phyloP scores from a whole-genome alignment of 2,329 filamentous ascomycete species.

The Dichotomopilus funicola region DNA sequence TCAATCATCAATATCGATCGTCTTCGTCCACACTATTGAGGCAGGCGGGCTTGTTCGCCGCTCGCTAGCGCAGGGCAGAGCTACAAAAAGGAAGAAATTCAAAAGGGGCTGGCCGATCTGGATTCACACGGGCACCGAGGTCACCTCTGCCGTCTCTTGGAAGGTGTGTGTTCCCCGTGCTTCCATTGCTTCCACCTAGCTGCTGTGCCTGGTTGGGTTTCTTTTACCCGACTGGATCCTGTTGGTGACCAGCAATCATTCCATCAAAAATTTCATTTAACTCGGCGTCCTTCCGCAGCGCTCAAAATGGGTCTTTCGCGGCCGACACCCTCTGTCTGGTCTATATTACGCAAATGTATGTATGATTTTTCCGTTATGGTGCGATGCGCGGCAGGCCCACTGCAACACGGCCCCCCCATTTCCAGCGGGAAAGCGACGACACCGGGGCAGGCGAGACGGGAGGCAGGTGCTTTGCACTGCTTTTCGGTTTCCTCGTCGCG shows the following conservation, averaged over 20 bases:
- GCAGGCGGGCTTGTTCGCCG: not conserved
- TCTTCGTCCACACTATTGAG: not conserved
- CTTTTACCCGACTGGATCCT: constrained; percentile 18
- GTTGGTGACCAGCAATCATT: constrained; percentile 5
- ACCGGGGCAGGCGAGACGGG: too few species aligned
- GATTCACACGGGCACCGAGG: not conserved
- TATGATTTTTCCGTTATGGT: not conserved
- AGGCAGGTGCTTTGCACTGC: too few species aligned
- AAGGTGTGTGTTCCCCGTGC: not conserved
- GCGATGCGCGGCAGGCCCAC: not conserved
- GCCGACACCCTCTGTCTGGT: constrained; percentile 10
- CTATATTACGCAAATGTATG: constrained; percentile 9
- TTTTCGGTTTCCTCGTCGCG: not conserved
- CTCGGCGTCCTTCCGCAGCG: constrained; percentile 3
- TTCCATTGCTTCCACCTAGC: not conserved
- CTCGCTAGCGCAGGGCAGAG: not conserved
- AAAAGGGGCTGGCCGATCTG: not conserved
- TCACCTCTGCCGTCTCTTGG: not conserved
- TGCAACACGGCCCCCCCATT: too few species aligned
- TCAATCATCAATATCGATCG: constrained; percentile 1
- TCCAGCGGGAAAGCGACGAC: too few species aligned
- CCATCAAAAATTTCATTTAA: constrained; percentile 14
- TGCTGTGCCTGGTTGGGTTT: constrained; percentile 1
- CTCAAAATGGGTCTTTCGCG: constrained; percentile 6
- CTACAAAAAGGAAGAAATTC: not conserved